Evolutionary conservation across 768 basidiomycete genomes (phyloP).

Genomic region (Rhizopogon vinicolor): DNA sequence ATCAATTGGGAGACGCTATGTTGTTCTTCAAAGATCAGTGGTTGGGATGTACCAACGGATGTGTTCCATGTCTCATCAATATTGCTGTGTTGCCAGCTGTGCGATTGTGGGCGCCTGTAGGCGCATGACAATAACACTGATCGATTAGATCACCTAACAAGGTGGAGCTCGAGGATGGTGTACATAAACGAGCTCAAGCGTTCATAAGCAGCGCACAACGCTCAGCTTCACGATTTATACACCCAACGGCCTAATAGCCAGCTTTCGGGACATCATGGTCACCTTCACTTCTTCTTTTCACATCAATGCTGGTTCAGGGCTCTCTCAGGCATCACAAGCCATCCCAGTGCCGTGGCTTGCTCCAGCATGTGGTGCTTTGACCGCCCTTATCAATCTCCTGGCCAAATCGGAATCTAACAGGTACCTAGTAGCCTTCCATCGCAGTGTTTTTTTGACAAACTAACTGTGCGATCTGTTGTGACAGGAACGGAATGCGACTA

Average conservation of each 20-base stretch:
- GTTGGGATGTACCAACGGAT: too few relatives aligned
- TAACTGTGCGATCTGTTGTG: not conserved
- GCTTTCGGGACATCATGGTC: not conserved
- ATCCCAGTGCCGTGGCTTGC: conserved; percentile 43
- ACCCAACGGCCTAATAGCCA: not conserved
- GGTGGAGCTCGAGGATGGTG: too few relatives aligned
- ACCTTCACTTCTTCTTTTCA: not conserved
- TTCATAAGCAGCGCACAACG: too few relatives aligned
- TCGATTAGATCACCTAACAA: too few relatives aligned
- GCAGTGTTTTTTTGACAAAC: not conserved
- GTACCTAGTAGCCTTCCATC: conserved; percentile 20
- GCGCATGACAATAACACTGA: too few relatives aligned
- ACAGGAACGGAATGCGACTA: conserved; percentile 39
- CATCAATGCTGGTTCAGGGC: not conserved
- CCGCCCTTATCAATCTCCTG: conserved; percentile 41
- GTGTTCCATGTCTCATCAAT: too few relatives aligned
- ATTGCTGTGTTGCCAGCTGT: too few relatives aligned
- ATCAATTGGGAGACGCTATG: too few relatives aligned
- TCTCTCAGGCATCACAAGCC: conserved; percentile 32
- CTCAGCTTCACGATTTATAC: not conserved
- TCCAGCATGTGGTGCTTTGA: conserved; percentile 36
- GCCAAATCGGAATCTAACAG: conserved; percentile 45
- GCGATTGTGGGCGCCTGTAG: too few relatives aligned
- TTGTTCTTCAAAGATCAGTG: too few relatives aligned
- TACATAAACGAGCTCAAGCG: too few relatives aligned